A percentile compares a stretch with the other conserved stretches of the same genome.
These are phyloP conservation scores for Agrocybe pediades DNA, from an alignment of 768 basidiomycete genomes.

Conservation along the genomic window DNA sequence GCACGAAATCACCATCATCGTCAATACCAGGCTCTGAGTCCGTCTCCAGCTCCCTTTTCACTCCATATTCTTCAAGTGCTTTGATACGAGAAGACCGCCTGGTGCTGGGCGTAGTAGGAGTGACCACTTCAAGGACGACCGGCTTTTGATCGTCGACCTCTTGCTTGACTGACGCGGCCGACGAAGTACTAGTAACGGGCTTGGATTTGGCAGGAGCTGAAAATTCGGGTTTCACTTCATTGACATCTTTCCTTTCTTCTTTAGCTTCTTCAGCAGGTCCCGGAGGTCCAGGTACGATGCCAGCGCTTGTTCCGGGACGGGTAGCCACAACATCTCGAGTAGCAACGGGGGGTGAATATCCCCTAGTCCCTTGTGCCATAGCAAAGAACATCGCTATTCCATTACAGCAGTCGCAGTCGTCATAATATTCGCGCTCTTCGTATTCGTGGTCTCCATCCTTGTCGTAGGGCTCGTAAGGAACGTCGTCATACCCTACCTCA, in stretches of 20 bases:
- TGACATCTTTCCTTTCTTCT: not conserved
- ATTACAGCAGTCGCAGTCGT: no score
- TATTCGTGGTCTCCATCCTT: no score
- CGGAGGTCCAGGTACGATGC: no score
- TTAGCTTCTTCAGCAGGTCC: no score
- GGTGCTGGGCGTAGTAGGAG: not conserved
- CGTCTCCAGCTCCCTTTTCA: not conserved
- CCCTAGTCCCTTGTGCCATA: no score
- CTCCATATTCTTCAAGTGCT: not conserved
- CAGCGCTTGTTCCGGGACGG: not conserved
- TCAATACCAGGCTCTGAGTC: not conserved
- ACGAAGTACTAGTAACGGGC: not conserved
- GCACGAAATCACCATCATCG: not conserved
- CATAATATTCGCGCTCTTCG: no score
- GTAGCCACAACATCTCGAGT: no score
- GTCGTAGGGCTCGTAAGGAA: no score
- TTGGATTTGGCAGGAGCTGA: not conserved
- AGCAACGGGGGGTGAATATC: no score
- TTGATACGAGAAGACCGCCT: not conserved
- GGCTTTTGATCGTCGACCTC: not conserved
- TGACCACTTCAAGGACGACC: no score
- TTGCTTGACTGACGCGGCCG: not conserved
- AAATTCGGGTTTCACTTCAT: not conserved
- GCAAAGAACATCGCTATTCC: no score
- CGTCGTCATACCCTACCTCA: no score